Percentiles rank a stretch among this genome's conserved stretches.
Evolutionary conservation across 2,329 filamentous ascomycete genomes (phyloP).

Genomic region (Penicillium sp.): DNA sequence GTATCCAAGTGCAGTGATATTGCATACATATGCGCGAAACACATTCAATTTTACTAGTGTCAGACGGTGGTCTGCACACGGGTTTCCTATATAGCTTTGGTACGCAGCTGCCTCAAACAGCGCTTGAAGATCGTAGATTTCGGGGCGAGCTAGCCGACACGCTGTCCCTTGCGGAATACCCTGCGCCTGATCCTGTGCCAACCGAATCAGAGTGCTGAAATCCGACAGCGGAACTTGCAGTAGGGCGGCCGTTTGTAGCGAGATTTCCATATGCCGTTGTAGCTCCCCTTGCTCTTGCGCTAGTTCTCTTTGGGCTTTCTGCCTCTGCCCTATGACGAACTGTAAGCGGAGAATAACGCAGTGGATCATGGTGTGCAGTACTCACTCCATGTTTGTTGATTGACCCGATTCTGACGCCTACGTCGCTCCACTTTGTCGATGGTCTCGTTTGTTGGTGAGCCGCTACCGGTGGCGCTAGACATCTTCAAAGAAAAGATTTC

Average conservation of each 20-base stretch:
- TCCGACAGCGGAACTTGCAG: too few relatives aligned
- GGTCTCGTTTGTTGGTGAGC: too few relatives aligned
- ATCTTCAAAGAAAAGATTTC: too few relatives aligned
- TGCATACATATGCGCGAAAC: not conserved
- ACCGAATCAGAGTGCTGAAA: not conserved
- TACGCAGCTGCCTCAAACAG: conserved; percentile 3
- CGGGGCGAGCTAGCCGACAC: not conserved
- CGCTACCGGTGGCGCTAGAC: too few relatives aligned
- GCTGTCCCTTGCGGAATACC: not conserved
- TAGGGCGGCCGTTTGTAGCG: too few relatives aligned
- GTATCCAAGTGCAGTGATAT: not conserved
- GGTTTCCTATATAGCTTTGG: not conserved
- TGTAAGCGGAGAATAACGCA: not conserved
- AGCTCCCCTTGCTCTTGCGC: too few relatives aligned
- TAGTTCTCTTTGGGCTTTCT: not conserved
- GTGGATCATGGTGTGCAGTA: not conserved
- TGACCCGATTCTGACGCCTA: not conserved
- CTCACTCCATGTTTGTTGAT: not conserved
- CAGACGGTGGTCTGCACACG: not conserved
- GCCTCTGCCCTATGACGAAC: not conserved
- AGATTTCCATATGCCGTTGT: too few relatives aligned
- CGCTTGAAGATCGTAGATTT: too few relatives aligned
- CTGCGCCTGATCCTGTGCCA: not conserved
- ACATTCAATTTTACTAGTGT: not conserved
- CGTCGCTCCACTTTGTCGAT: not conserved